Percentiles rank a stretch among this genome's conserved stretches.
phyloP scores from a whole-genome alignment of 345 rosid genomes.

The Ceriops decandra region DNA sequence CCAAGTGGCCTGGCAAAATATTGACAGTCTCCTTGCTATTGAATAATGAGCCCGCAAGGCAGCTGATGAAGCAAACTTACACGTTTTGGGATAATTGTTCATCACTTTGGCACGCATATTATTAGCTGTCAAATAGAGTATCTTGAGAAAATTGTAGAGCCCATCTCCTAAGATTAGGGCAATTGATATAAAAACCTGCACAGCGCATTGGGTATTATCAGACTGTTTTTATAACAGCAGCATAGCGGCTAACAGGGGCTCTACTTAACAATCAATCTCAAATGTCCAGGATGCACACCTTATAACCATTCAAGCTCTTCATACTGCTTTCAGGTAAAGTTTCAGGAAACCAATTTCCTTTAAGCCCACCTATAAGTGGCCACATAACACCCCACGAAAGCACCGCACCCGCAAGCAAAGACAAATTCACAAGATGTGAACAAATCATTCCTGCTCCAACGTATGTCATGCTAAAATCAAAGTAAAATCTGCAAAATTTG shows the following conservation, averaged over 20 bases:
- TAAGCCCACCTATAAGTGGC: slow-evolving; percentile 64
- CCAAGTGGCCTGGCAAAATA: too few relatives aligned
- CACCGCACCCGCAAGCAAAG: slow-evolving; percentile 84
- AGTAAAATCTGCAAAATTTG: slow-evolving; percentile 68
- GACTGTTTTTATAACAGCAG: not conserved
- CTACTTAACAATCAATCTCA: not conserved
- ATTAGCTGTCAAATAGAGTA: slow-evolving; percentile 48
- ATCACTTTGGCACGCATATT: slow-evolving; percentile 40
- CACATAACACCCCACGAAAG: slow-evolving; percentile 97
- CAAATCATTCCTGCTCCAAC: slow-evolving; percentile 97
- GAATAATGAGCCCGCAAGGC: not conserved
- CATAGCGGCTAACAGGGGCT: too few relatives aligned
- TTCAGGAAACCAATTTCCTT: slow-evolving; percentile 75
- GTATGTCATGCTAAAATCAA: slow-evolving; percentile 83
- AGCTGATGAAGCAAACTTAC: slow-evolving; percentile 27
- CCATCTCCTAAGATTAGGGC: slow-evolving; percentile 89
- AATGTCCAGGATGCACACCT: slow-evolving; percentile 38
- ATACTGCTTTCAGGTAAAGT: slow-evolving; percentile 59
- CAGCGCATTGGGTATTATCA: too few relatives aligned
- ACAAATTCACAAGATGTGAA: slow-evolving; percentile 82
- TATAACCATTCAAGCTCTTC: slow-evolving; percentile 85
- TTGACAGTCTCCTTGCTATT: not conserved
- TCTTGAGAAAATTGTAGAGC: slow-evolving; percentile 84
- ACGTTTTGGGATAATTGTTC: slow-evolving; percentile 27
- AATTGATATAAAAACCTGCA: slow-evolving; percentile 82